A percentile compares a stretch with the other conserved stretches of the same genome.
phyloP scores from a whole-genome alignment of 306 rosid genomes.

The Abrus precatorius region DNA sequence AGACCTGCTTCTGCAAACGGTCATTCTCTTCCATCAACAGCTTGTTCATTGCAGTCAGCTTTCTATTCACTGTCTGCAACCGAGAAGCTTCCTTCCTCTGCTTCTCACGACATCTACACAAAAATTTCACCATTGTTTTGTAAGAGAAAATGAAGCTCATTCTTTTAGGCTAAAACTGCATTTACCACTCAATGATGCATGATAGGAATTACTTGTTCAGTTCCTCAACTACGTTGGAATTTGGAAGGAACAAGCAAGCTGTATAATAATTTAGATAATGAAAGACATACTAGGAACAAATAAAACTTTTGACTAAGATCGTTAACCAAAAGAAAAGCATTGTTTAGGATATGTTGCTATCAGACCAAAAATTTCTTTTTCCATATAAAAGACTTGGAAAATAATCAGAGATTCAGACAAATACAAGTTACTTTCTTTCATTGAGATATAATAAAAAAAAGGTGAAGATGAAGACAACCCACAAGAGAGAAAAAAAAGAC shows the following conservation, averaged over 20 bases:
- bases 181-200: neutral
- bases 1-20: constrained; percentile 98
- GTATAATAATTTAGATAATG: too few relatives aligned
- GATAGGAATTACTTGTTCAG: too few relatives aligned
- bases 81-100: constrained; percentile 97
- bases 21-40: constrained; percentile 97
- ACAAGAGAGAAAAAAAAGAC: neutral
- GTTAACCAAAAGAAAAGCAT: constrained; percentile 6
- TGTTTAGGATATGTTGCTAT: neutral
- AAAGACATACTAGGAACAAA: too few relatives aligned
- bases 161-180: neutral
- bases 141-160: neutral
- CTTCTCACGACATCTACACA: constrained; percentile 90
- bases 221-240: too few relatives aligned
- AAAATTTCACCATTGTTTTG: neutral
- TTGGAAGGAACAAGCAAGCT: neutral
- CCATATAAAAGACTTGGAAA: too few relatives aligned
- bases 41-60: constrained; percentile 91
- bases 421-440: neutral
- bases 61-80: constrained; percentile 87
- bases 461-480: neutral
- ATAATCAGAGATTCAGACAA: neutral
- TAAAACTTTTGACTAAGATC: neutral
- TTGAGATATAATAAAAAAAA: neutral
- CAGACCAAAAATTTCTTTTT: neutral